phyloP scores from a whole-genome alignment of 1,139 yeast genomes.

The Trichomonascaceae sp. region DNA sequence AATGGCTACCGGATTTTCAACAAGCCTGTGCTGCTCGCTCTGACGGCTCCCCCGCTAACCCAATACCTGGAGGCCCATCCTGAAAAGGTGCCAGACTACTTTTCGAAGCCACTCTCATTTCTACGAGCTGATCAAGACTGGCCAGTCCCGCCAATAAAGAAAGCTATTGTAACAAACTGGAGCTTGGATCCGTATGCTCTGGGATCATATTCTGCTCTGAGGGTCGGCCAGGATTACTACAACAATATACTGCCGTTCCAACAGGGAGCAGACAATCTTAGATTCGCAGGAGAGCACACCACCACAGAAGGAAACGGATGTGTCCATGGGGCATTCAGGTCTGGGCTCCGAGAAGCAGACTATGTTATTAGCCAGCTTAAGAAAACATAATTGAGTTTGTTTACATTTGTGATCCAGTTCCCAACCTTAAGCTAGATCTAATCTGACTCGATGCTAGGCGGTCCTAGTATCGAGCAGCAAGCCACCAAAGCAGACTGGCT shows the following conservation, averaged over 20 bases:
- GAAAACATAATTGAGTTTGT: too few relatives aligned
- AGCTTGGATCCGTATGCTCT: slow-evolving; percentile 51
- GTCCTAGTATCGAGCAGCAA: too few relatives aligned
- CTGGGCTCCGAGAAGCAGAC: slow-evolving; percentile 58
- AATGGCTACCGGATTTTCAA: slow-evolving; percentile 27
- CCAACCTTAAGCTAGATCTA: too few relatives aligned
- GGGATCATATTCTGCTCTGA: slow-evolving; percentile 65
- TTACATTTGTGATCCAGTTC: too few relatives aligned
- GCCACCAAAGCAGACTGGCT: not conserved
- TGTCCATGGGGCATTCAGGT: slow-evolving; percentile 69
- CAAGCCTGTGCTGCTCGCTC: slow-evolving; percentile 13
- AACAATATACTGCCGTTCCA: slow-evolving; percentile 41
- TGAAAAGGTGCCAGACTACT: slow-evolving; percentile 30
- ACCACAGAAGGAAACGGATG: slow-evolving; percentile 66
- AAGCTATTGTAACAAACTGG: slow-evolving; percentile 52
- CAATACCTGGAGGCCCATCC: slow-evolving; percentile 34
- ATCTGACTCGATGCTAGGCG: too few relatives aligned
- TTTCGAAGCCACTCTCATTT: slow-evolving; percentile 31
- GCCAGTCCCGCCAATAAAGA: slow-evolving; percentile 34
- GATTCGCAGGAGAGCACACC: slow-evolving; percentile 81
- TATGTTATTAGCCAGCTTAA: slow-evolving; percentile 21
- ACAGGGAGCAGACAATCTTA: slow-evolving; percentile 40
- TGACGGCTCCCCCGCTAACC: slow-evolving; percentile 35
- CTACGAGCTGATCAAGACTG: slow-evolving; percentile 13
- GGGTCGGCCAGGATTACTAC: slow-evolving; percentile 55